These are phyloP conservation scores for Brachypodium distachyon DNA, from an alignment of 202 grass and related monocot species.

Conservation along the genomic window DNA sequence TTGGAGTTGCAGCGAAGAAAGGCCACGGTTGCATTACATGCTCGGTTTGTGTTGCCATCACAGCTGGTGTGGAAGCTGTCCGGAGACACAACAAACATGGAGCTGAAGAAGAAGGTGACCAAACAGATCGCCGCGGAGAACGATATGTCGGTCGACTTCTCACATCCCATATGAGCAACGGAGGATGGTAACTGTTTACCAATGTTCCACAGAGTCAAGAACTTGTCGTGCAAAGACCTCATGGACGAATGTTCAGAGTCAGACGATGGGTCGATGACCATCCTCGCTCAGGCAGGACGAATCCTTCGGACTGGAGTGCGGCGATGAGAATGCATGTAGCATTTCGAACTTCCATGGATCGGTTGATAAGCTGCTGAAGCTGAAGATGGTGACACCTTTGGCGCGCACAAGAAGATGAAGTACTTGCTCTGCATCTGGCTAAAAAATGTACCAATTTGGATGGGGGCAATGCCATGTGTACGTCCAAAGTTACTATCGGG, in stretches of 20 bases:
- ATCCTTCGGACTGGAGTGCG: not conserved
- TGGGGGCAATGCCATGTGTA: not conserved
- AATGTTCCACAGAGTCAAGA: not conserved
- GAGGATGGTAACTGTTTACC: not conserved
- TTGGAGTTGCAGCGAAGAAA: not conserved
- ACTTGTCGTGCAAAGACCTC: not conserved
- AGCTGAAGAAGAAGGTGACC: slow-evolving; percentile 47
- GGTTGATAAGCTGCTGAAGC: not conserved
- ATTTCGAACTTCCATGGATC: not conserved
- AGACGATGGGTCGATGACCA: not conserved
- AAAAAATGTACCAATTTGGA: slow-evolving; percentile 2
- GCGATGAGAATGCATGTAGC: not conserved
- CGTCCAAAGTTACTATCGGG: not conserved
- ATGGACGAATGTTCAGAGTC: not conserved
- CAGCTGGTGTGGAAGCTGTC: slow-evolving; percentile 84
- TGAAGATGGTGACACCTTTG: not conserved
- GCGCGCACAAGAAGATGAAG: slow-evolving; percentile 15
- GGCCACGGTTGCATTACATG: not conserved
- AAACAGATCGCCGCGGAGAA: slow-evolving; percentile 59
- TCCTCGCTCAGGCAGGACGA: not conserved
- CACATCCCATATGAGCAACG: not conserved
- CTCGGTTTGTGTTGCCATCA: not conserved
- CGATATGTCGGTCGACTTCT: slow-evolving; percentile 38
- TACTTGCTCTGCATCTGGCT: not conserved
- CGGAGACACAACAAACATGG: slow-evolving; percentile 32